Evolutionary conservation across 2,329 filamentous ascomycete genomes (phyloP).

Genomic region (Karstenula rhodostoma): DNA sequence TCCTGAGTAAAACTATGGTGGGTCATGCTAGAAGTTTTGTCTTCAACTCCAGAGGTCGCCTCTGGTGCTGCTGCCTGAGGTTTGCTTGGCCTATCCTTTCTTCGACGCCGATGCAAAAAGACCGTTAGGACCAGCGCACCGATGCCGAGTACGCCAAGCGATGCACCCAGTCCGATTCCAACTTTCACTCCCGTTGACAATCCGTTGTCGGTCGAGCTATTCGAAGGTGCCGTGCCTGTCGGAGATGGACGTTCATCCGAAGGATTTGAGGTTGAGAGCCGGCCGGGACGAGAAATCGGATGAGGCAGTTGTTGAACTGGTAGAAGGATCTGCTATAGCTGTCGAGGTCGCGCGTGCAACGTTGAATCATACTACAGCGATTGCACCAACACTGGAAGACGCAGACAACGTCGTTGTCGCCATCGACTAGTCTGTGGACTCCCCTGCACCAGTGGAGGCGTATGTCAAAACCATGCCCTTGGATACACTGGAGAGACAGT

Average conservation of each 20-base stretch:
- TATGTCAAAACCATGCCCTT: slow-evolving; percentile 7
- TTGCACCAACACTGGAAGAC: slow-evolving; percentile 15
- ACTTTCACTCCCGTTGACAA: slow-evolving; percentile 3
- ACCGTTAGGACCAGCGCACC: not conserved
- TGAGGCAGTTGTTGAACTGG: not conserved
- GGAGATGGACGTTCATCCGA: not conserved
- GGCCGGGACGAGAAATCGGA: too few species aligned
- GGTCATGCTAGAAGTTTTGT: too few species aligned
- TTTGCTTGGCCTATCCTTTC: too few species aligned
- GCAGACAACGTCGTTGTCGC: slow-evolving; percentile 8
- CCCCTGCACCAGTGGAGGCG: not conserved
- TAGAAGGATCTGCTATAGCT: not conserved
- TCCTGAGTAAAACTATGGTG: not conserved
- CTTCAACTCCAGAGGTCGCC: too few species aligned
- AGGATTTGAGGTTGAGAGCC: too few species aligned
- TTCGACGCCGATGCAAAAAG: not conserved
- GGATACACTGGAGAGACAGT: slow-evolving; percentile 7
- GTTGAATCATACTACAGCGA: slow-evolving; percentile 18
- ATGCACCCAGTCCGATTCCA: not conserved
- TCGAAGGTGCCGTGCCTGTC: not conserved
- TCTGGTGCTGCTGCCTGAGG: too few species aligned
- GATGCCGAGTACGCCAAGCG: not conserved
- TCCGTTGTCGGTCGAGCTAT: not conserved
- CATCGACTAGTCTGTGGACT: slow-evolving; percentile 5
- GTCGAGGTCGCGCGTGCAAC: slow-evolving; percentile 1